Evolutionary conservation across 1,284 basidiomycete species (phyloP), one percentile per base, ranked within the genome.

Genomic region (Kwoniella shivajii): DNA sequence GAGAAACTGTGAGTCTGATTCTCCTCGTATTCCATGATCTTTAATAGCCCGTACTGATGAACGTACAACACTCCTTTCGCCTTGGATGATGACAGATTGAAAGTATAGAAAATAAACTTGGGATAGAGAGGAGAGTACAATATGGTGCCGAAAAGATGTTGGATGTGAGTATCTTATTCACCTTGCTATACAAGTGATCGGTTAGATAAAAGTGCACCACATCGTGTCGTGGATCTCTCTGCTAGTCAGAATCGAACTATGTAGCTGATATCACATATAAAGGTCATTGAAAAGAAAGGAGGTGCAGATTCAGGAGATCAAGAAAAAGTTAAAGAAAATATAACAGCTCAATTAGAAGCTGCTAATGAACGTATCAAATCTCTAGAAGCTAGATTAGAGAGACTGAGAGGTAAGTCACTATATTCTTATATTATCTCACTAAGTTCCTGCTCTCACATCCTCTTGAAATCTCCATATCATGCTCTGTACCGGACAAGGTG

Each of bases 141-240:
- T 81, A 81, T 67, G 82, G 82, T 6, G 82, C 82, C 0, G 80
- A 81, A 64, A 82, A 81, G 64, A 79, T 83, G 71, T 75, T 83
- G 13, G 77, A 79, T 65, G 79, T 82, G 43, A 75, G 78, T 60
- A n/a, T n/a, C 2, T 30, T 27, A 14, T 6, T 39, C 3, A 22
- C 38, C 38, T 39, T 4, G n/a, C 18, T 44, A 22, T 46, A 51
- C 33, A 53, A 53, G 58, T 26, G 18, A 54, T 56, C 11, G n/a
- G n/a, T n/a, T n/a, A n/a, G n/a, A n/a, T n/a, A n/a, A n/a, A n/a
- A n/a, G n/a, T n/a, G n/a, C n/a, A n/a, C n/a, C n/a, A n/a, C n/a
- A n/a, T n/a, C n/a, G n/a, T 55, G 38, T 36, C 11, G 34, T 10
- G 34, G 11, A 36, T n/a, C 11, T 10, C 10, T 10, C 34, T n/a